Percentiles rank a stretch among this genome's conserved stretches.
phyloP scores from a whole-genome alignment of 176 grass and related monocot species.

The Carex myosuroides region DNA sequence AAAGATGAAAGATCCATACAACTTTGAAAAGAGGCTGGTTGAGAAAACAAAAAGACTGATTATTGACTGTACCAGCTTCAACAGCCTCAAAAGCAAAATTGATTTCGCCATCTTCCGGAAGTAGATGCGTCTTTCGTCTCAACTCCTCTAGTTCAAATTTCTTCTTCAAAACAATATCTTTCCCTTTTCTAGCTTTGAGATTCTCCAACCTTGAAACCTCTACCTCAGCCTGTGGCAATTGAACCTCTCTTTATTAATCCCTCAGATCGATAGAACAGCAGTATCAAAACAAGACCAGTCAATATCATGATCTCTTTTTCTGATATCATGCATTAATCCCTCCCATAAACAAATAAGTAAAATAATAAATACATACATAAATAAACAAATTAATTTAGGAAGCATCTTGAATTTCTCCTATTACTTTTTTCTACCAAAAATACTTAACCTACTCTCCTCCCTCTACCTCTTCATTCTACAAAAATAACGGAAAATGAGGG shows the following conservation, averaged over 20 bases:
- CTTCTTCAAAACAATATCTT: slow-evolving; percentile 81
- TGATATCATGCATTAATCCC: neutral
- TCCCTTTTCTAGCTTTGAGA: slow-evolving; percentile 80
- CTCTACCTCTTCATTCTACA: neutral
- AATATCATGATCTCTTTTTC: neutral
- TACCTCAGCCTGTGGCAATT: slow-evolving; percentile 54
- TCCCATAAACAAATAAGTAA: neutral
- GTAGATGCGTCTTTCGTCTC: slow-evolving; percentile 50
- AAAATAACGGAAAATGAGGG: neutral
- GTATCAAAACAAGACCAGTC: neutral
- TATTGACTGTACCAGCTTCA: slow-evolving; percentile 56
- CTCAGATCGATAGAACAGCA: neutral
- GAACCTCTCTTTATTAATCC: slow-evolving; percentile 12
- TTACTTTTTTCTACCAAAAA: neutral
- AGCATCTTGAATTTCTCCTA: neutral
- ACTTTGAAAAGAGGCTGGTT: neutral
- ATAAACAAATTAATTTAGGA: neutral
- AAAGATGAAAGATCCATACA: neutral
- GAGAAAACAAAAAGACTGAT: neutral
- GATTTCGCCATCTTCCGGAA: slow-evolving; percentile 42
- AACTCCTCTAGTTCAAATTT: slow-evolving; percentile 73
- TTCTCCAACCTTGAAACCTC: slow-evolving; percentile 83
- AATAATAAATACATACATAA: neutral
- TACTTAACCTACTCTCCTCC: neutral
- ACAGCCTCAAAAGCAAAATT: slow-evolving; percentile 65